Conservation (phyloP, 495 filamentous ascomycete species). For the Staphylotrichum tortipilum region DNA sequence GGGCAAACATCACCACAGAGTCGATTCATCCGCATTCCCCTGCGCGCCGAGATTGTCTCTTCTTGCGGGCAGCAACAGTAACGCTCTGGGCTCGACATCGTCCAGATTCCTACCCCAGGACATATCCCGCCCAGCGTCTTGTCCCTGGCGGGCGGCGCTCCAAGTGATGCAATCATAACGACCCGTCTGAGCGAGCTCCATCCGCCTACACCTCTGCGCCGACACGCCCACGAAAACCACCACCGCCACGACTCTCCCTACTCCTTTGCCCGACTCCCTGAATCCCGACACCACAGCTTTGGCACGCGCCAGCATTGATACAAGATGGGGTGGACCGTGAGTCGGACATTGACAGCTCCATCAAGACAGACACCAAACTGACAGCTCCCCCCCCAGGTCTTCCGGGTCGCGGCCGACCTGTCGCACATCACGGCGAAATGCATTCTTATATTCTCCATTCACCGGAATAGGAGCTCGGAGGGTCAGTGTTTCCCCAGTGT, state of each 20-base stretch:
- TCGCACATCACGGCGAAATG: constrained; percentile 78
- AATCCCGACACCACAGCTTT: not conserved
- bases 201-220: too few relatives aligned
- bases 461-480: constrained; percentile 79
- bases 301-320: not conserved
- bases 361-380: not conserved
- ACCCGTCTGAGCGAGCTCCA: not conserved
- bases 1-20: not conserved
- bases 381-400: constrained; percentile 43
- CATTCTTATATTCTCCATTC: constrained; percentile 86
- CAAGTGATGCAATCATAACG: constrained; percentile 9
- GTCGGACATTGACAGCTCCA: not conserved
- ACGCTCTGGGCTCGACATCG: not conserved
- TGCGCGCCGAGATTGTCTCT: not conserved
- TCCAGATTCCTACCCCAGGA: not conserved
- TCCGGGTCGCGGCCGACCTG: constrained; percentile 73
- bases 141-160: not conserved
- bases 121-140: too few relatives aligned
- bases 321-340: constrained; percentile 7
- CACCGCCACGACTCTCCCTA: not conserved
- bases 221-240: too few relatives aligned
- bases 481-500: constrained; percentile 43
- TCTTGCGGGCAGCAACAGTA: too few relatives aligned
- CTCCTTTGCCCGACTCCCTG: not conserved
- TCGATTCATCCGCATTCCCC: not conserved